Base-by-base conservation (phyloP, 495 filamentous ascomycete genomes). In the Clavariopsis aquatica region DNA sequence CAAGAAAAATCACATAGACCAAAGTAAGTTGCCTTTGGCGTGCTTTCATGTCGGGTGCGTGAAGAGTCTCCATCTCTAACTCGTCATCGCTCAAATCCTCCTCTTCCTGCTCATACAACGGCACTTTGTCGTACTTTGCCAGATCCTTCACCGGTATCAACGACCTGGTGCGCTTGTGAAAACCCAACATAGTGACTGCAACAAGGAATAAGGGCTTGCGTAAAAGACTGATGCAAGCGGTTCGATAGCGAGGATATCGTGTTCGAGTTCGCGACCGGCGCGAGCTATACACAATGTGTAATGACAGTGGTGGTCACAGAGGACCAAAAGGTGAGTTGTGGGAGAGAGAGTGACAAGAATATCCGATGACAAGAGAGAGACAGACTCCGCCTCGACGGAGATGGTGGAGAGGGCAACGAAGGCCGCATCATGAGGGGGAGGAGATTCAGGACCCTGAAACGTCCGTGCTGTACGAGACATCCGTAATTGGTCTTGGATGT, bases 101-200 rank as follows among this genome's bases (percentile, higher is more conserved):
- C 52, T 67, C 65, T 28, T 68, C 62, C 23, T 73, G 65, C 7
- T 68, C 57, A 38, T 51, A 47, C 29, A 62, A n/a, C 23, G 57
- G 52, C 22, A 74, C 49, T 57, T 71, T 60, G 36, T 73, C 71
- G 54, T 71, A 68, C 52, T 71, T 71, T 20, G 61, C 71, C 26
- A 73, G 56, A 58, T 74, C 72, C 60, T 69, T 70, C 15, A 74
- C 65, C 38, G 72, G 66, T 26, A 74, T 74, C 57, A 74, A 54
- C 20, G 69, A 72, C 36, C 72, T 53, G 17, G 67, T 67, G 12
- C 72, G 59, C 54, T 59, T 68, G 57, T 74, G 72, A 58, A 72
- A 74, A 5, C 72, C 72, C 46, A 74, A 63, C 72, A 74, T 74
- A 15, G 49, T 71, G 28, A 49, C 24, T 26, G 17, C n/a, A 19